Evolutionary conservation across 129 eudicot genomes (phyloP).

Genomic region (Chrysanthemum seticuspe): DNA sequence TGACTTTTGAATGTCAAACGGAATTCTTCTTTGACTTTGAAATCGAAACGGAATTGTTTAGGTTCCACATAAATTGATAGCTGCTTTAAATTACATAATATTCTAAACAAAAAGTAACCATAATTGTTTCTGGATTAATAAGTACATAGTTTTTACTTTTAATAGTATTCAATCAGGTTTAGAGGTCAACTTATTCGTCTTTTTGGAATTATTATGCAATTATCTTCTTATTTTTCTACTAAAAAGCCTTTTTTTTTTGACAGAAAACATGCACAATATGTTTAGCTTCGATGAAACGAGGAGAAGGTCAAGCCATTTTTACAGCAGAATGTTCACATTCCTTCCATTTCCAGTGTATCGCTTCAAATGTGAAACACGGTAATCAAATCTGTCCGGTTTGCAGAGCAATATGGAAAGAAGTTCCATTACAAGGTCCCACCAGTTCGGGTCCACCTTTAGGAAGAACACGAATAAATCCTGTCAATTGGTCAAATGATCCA

Average conservation of each 20-base stretch:
- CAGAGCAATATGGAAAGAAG: conserved; percentile 81
- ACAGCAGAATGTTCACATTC: conserved; percentile 97
- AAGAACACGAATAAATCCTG: conserved; percentile 56
- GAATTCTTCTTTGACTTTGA: conserved; percentile 18
- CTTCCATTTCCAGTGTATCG: conserved; percentile 86
- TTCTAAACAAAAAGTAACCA: background rate
- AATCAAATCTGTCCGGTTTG: conserved; percentile 80
- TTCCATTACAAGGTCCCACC: conserved; percentile 60
- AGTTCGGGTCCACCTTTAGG: conserved; percentile 41
- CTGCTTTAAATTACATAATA: background rate
- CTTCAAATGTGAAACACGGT: conserved; percentile 80
- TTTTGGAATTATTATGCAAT: conserved; percentile 9
- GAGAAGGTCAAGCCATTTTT: conserved; percentile 88
- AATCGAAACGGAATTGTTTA: conserved; percentile 16
- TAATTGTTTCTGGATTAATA: conserved; percentile 6
- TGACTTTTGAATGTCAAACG: conserved; percentile 29
- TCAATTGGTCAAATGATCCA: conserved; percentile 47
- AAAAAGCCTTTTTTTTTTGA: background rate
- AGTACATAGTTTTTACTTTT: conserved; percentile 21
- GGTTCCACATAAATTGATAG: conserved; percentile 16
- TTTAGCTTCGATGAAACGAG: conserved; percentile 69
- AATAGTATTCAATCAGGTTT: background rate
- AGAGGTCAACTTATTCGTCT: background rate
- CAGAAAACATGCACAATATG: conserved; percentile 88
- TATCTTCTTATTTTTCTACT: background rate